Evolutionary conservation across 352 stramenopile genomes (phyloP), one percentile per base, ranked within the genome.

Genomic region (Phytophthora agathidicida): DNA sequence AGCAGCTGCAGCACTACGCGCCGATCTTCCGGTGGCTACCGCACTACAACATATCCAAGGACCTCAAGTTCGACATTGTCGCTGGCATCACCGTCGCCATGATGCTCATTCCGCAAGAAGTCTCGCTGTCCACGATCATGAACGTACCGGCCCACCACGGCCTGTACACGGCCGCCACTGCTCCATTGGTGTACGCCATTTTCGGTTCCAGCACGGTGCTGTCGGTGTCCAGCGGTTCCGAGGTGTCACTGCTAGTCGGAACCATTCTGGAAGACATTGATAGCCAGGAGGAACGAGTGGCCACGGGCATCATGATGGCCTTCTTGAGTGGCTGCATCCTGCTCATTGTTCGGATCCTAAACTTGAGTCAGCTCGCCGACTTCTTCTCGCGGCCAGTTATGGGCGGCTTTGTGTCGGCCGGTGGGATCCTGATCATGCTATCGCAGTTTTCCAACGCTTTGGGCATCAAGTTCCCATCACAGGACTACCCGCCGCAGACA

Each of bases 371-470:
- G 32, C 72, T 98, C 33, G 87, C 86, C 10, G 88, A 91, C 50
- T 96, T 98, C 65, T 84, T 97, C 57, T 93, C 83, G 2, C 85
- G 95, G 39, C 87, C 92, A 7, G 90, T 98, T 43, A 84, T 97
- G 62, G 90, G 84, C 9, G 91, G 91, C 37, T 98, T 98, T 65
- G 96, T 94, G 37, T 93, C 83, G 4, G 91, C 75, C 20, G 89
- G 86, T 6, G 87, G 90, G 6, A 60, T 98, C 20, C 81, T 97
- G 39, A 98, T 98, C 75, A 90, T 84, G 26, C 68, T 94, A 20
- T 94, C 86, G 11, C 90, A 98, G 71, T 48, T 97, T 7, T 85
- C 88, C 33, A 89, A 89, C 48, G 80, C 89, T 37, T 65, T 98
- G 45, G 85, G 84, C 23, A 81, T 96, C 54, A 80, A 71, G 20